Percentiles rank a stretch among this genome's conserved stretches.
phyloP scores from a whole-genome alignment of 106 monocot genomes.

The Dioscorea zingiberensis region DNA sequence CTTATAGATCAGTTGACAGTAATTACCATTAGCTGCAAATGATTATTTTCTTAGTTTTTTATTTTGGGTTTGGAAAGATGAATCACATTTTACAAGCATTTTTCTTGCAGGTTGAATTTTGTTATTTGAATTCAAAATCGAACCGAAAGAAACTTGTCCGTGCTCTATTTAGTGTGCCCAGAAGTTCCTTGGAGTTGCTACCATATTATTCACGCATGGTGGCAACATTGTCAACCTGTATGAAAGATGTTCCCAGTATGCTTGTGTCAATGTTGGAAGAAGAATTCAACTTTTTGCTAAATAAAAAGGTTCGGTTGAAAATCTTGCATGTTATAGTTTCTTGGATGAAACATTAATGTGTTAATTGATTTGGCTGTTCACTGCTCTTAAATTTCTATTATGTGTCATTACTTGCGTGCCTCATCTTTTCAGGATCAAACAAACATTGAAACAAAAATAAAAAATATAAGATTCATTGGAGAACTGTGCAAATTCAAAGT shows the following conservation, averaged over 20 bases:
- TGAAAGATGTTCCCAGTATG: slow-evolving; percentile 86
- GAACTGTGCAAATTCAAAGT: slow-evolving; percentile 98
- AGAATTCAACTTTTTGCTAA: slow-evolving; percentile 93
- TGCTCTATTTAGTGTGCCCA: slow-evolving; percentile 76
- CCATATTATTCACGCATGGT: slow-evolving; percentile 98
- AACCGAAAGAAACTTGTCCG: slow-evolving; percentile 87
- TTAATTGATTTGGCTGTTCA: no score
- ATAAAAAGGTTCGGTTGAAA: slow-evolving; percentile 65
- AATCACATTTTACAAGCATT: neutral
- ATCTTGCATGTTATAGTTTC: neutral
- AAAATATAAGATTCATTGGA: slow-evolving; percentile 97
- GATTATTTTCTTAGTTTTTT: slow-evolving; percentile 1
- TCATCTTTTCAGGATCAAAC: slow-evolving; percentile 81
- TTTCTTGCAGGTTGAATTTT: slow-evolving; percentile 86
- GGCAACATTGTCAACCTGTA: slow-evolving; percentile 88
- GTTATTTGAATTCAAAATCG: slow-evolving; percentile 93
- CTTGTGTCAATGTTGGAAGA: slow-evolving; percentile 85
- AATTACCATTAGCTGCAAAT: slow-evolving; percentile 14
- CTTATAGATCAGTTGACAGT: slow-evolving; percentile 97
- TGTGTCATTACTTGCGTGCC: neutral
- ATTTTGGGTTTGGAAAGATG: neutral
- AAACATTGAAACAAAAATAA: slow-evolving; percentile 98
- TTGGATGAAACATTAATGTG: no score
- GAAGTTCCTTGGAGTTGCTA: slow-evolving; percentile 89
- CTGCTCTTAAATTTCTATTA: no score